Conservation (phyloP, 2,329 filamentous ascomycete species). For the Colletotrichum tropicale region DNA sequence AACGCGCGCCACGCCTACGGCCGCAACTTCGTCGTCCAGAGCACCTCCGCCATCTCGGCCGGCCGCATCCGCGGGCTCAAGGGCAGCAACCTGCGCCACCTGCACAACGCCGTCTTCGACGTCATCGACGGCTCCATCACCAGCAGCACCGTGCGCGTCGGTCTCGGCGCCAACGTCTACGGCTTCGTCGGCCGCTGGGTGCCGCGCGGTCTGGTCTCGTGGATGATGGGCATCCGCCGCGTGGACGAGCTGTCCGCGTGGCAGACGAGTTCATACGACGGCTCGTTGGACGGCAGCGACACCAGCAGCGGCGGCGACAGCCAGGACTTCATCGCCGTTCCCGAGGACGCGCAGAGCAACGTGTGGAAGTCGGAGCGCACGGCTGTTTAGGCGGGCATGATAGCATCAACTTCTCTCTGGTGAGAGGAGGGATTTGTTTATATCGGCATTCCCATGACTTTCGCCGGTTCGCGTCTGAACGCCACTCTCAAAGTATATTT, state of each 20-base stretch:
- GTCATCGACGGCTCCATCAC: conserved; percentile 73
- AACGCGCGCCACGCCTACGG: conserved; percentile 65
- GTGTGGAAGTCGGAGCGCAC: conserved; percentile 42
- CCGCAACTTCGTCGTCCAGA: conserved; percentile 63
- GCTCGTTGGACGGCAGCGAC: conserved; percentile 34
- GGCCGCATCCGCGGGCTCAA: conserved; percentile 63
- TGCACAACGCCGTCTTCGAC: conserved; percentile 91
- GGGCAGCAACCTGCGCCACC: conserved; percentile 75
- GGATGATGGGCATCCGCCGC: conserved; percentile 85
- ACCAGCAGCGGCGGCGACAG: conserved; percentile 39
- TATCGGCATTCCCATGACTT: not conserved
- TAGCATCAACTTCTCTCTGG: not conserved
- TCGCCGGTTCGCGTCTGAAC: not conserved
- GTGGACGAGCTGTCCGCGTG: conserved; percentile 62
- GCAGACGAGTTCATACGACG: conserved; percentile 49
- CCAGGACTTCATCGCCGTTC: conserved; percentile 58
- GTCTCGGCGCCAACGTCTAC: conserved; percentile 83
- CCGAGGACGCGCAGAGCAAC: conserved; percentile 44
- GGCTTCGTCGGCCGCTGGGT: conserved; percentile 83
- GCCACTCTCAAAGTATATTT: not conserved
- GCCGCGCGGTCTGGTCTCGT: conserved; percentile 79
- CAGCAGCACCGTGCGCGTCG: conserved; percentile 74
- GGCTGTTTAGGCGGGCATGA: not conserved
- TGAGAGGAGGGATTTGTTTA: not conserved
- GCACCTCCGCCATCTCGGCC: conserved; percentile 58